These are phyloP conservation scores for Coix lacrymajobi DNA, from an alignment of 176 grass and related monocot genomes.

Conservation along the genomic window DNA sequence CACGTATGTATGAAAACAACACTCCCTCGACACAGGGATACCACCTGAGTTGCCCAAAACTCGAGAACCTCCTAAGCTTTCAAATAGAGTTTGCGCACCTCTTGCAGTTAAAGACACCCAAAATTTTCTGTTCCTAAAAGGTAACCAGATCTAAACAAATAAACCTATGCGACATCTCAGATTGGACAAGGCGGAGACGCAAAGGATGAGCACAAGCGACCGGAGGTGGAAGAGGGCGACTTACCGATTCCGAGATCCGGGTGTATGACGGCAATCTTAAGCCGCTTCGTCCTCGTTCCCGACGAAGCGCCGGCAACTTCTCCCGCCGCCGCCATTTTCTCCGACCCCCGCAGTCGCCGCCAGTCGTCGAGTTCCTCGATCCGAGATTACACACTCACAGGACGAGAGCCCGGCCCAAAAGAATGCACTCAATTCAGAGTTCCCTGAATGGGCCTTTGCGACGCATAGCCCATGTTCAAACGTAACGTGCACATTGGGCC, in stretches of 20 bases:
- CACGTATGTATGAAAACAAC: neutral
- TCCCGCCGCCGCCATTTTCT: slow-evolving; percentile 20
- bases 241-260: slow-evolving; percentile 93
- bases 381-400: neutral
- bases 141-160: neutral
- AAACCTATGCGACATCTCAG: neutral
- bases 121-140: neutral
- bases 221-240: too few species aligned
- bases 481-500: neutral
- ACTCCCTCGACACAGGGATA: neutral
- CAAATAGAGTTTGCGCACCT: neutral
- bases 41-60: neutral
- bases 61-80: neutral
- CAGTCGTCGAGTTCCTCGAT: neutral
- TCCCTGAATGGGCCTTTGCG: neutral
- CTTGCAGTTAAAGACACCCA: too few species aligned
- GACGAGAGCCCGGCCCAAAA: neutral
- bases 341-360: neutral
- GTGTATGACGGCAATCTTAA: slow-evolving; percentile 81
- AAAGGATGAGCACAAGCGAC: neutral
- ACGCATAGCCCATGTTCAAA: neutral
- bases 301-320: slow-evolving; percentile 10
- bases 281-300: slow-evolving; percentile 19
- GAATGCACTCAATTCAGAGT: neutral
- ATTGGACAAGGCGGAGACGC: neutral